phyloP scores from a whole-genome alignment of 2,329 filamentous ascomycete genomes.

The Ophiostoma piceae region DNA sequence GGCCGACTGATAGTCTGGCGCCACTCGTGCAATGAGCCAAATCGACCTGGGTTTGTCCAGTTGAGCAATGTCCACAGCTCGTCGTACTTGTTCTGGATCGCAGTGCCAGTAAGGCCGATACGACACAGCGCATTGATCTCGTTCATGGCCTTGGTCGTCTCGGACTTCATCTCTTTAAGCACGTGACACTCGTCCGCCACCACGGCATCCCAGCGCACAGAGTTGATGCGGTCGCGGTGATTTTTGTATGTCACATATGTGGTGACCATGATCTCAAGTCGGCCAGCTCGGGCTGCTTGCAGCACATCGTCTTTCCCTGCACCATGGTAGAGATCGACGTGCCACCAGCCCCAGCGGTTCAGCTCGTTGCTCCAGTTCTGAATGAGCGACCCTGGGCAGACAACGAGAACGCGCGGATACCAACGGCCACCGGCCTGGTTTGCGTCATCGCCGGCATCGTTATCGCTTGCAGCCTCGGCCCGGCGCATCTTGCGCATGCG shows the following conservation, averaged over 20 bases:
- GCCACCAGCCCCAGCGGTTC: constrained; percentile 92
- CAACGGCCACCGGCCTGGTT: constrained; percentile 37
- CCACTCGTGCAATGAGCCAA: constrained; percentile 66
- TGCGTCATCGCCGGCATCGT: constrained; percentile 25
- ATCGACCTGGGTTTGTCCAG: constrained; percentile 83
- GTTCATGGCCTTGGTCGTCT: constrained; percentile 80
- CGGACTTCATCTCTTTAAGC: constrained; percentile 73
- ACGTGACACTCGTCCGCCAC: constrained; percentile 91
- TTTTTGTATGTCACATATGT: constrained; percentile 90
- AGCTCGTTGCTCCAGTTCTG: constrained; percentile 89
- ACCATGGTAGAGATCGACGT: constrained; percentile 77
- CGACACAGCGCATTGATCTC: constrained; percentile 86
- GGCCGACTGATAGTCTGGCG: constrained; percentile 70
- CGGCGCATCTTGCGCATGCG: constrained; percentile 81
- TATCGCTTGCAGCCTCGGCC: constrained; percentile 27
- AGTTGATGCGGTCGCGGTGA: constrained; percentile 67
- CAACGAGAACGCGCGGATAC: constrained; percentile 79
- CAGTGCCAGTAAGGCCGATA: constrained; percentile 89
- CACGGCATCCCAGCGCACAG: constrained; percentile 86
- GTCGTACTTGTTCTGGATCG: constrained; percentile 96
- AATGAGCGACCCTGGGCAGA: constrained; percentile 85
- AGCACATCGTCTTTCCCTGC: constrained; percentile 62
- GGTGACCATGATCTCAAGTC: constrained; percentile 85
- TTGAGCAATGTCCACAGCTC: constrained; percentile 95
- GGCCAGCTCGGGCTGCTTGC: constrained; percentile 66